A percentile compares a stretch with the other conserved stretches of the same genome.
Conservation (phyloP, 2,329 filamentous ascomycete genomes). For the Chaetomium strumarium region DNA sequence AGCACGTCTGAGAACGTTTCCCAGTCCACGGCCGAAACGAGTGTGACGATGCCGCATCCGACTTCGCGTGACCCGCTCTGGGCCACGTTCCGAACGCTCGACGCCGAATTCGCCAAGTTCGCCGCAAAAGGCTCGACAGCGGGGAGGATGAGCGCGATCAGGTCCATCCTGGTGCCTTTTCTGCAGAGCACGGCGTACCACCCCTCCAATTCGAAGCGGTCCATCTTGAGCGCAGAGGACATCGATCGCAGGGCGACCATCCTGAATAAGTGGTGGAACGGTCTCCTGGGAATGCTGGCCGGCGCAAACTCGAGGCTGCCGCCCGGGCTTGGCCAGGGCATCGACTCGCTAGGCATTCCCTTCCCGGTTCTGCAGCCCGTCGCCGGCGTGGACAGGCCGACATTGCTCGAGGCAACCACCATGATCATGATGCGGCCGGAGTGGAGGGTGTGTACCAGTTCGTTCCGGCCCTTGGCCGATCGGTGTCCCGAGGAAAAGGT, state of each 20-base stretch:
- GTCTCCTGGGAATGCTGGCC: conserved; percentile 74
- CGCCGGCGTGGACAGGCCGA: conserved; percentile 75
- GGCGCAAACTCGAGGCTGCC: conserved; percentile 40
- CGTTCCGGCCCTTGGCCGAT: conserved; percentile 57
- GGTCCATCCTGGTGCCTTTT: conserved; percentile 68
- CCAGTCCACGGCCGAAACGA: conserved; percentile 40
- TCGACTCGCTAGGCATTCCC: conserved; percentile 13
- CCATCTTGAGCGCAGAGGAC: conserved; percentile 64
- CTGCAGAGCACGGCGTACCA: conserved; percentile 64
- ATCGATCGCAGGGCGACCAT: conserved; percentile 73
- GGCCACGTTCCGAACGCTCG: conserved; percentile 49
- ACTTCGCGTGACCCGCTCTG: conserved; percentile 47
- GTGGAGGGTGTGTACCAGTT: conserved; percentile 70
- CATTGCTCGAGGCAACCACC: conserved; percentile 70
- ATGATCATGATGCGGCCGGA: conserved; percentile 84
- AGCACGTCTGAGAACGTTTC: conserved; percentile 29
- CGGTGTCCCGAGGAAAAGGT: conserved; percentile 44
- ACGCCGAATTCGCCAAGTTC: conserved; percentile 51
- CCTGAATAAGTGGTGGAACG: conserved; percentile 86
- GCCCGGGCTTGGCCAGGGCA: conserved; percentile 22
- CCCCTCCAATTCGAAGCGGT: conserved; percentile 51
- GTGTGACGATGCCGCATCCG: conserved; percentile 38
- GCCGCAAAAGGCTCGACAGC: conserved; percentile 58
- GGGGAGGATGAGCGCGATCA: conserved; percentile 66
- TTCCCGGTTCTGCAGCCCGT: conserved; percentile 54